Evolutionary conservation across 306 rosid species (phyloP), one percentile per base, ranked within the genome.

Genomic region (Cyamopsis tetragonoloba): DNA sequence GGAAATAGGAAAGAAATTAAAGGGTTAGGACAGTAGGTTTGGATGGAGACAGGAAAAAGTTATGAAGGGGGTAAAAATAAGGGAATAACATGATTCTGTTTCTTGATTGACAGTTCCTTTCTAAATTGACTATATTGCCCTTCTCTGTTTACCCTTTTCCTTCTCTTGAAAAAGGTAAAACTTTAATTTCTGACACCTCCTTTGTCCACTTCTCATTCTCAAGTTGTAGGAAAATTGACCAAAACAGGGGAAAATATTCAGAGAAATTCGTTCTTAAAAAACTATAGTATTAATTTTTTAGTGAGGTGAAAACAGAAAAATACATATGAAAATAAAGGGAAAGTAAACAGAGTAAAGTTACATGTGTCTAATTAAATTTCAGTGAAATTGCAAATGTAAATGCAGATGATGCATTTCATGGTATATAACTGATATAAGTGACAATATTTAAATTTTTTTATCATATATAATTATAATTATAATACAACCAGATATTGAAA

Each of bases 71-170:
- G 77, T 51, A 72, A 85, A 79, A 78, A 59, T 68, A 44, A 73
- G 79, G 73, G 81, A 84, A 81, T 74, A 81, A 77, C 88, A 86
- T 84, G 91, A 79, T 85, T 83, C 83, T 77, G 75, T 78, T 72
- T 85, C 80, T 73, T 75, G 92, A 91, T 76, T 86, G 92, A 82
- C 91, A 77, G 81, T 73, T 88, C 89, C 70, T 81, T 54, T 5
- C n/a, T n/a, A 3, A 47, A 48, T 26, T 74, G 82, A 77, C 96
- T 54, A 34, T 4, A 79, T 51, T 82, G 34, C 84, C 95, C 89
- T 59, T 67, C 2, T 3, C 6, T 3, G 38, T 65, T 50, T 55
- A 34, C 19, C 31, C 60, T 44, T 64, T 41, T 12, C 56, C 48
- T 62, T 14, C 74, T 47, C 42, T 49, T 31, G 4, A 3, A 9